phyloP scores from a whole-genome alignment of 2,329 filamentous ascomycete genomes.

The Lasiodiplodia sp. region DNA sequence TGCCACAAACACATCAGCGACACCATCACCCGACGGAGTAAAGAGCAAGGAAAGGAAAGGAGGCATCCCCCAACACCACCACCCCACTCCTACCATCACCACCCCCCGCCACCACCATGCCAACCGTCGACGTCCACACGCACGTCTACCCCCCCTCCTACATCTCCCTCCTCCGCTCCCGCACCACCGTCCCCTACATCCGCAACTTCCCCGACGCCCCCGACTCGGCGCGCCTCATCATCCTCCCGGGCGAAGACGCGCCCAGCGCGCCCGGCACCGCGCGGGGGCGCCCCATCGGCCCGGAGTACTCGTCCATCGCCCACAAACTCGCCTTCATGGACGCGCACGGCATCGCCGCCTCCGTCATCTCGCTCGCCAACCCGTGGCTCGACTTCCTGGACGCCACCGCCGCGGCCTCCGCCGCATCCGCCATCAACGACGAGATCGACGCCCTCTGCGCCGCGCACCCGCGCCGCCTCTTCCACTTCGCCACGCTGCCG shows the following conservation, averaged over 20 bases:
- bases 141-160: constrained; percentile 69
- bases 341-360: constrained; percentile 79
- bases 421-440: constrained; percentile 75
- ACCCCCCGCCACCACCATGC: constrained; percentile 37
- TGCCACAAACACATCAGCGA: neutral
- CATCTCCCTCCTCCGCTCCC: constrained; percentile 63
- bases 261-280: constrained; percentile 59
- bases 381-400: constrained; percentile 92
- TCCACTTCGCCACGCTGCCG: constrained; percentile 83
- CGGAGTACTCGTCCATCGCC: constrained; percentile 80
- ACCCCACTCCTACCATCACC: neutral
- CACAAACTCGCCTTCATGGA: constrained; percentile 91
- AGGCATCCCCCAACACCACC: neutral
- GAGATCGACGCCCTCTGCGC: constrained; percentile 78
- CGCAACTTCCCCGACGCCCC: constrained; percentile 65
- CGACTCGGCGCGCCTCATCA: constrained; percentile 69
- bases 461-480: constrained; percentile 71
- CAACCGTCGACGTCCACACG: constrained; percentile 67
- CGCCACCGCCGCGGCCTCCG: constrained; percentile 67
- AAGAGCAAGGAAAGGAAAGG: neutral
- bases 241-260: constrained; percentile 66
- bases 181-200: constrained; percentile 73
- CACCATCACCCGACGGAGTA: neutral
- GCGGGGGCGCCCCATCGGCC: constrained; percentile 81
- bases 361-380: constrained; percentile 88